Base-by-base conservation (phyloP, 768 basidiomycete species). In the Leucosporidium scottii region DNA sequence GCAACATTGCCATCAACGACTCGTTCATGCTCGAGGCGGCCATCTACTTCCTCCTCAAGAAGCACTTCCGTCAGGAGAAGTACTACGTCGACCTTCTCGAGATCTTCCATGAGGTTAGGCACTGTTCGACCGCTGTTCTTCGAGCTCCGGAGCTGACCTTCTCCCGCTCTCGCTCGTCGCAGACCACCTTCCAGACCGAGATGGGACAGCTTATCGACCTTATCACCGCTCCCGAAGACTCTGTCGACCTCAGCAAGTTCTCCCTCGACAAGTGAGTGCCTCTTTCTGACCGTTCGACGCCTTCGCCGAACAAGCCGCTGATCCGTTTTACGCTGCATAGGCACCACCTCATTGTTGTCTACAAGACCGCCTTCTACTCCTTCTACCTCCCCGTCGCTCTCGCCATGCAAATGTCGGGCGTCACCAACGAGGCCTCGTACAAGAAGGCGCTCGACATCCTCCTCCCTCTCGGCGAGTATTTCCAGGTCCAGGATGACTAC, bases 341-440 rank as follows among this genome's bases (percentile, higher is more conserved):
- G 77, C 92, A 97, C 77, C 84, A 85, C 68, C 84, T 90, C 65
- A 97, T 98, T 77, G 94, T 97, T 62, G 83, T 91, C 70, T 97
- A 93, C 85, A 99, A 99, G 81, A 97, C 94, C 34, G 90, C 94
- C 0, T 94, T 84, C 81, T 99, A 98, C 80, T 96, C 91, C 36
- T 98, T 98, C 84, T 96, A 97, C 81, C 90, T 99, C 71, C 92
- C 96, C 57, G 91, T 98, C 71, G 96, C 94, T 20, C 86, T 93
- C 70, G 92, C 92, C 17, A 87, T 98, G 86, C 84, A 87, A 78
- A 82, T 93, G 78, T 77, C 78, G 76, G 80, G 81, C 58, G 66
- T 81, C 69, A 72, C 79, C 71, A 34, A 79, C 82, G 76, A 79
- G 17, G 81, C 82, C 58, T 84, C 87, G 6, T 94, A 90, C 82